phyloP scores from a whole-genome alignment of 805 yeast genomes.

The Metschnikowia hibisci region DNA sequence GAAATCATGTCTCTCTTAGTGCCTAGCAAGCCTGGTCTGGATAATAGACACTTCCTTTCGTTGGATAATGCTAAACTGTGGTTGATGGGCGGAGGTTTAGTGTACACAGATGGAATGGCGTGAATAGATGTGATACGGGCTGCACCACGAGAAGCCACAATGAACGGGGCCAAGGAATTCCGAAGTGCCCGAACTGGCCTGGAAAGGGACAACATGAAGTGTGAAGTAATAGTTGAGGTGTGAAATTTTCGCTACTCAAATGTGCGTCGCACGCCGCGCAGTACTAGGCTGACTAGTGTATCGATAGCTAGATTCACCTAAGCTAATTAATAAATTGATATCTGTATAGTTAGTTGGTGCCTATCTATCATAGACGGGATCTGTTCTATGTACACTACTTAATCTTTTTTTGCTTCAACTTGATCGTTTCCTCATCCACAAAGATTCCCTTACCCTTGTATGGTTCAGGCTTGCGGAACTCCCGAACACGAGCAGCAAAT shows the following conservation, averaged over 20 bases:
- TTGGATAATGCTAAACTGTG: constrained; percentile 70
- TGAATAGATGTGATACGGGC: constrained; percentile 49
- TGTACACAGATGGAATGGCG: constrained; percentile 46
- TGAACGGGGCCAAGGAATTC: constrained; percentile 3
- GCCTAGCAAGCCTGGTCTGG: constrained; percentile 81
- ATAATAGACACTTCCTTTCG: constrained; percentile 64
- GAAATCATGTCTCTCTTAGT: constrained; percentile 88
- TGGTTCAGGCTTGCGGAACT: constrained; percentile 93
- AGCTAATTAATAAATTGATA: background rate
- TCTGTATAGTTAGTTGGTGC: too few species aligned
- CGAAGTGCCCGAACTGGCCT: constrained; percentile 7
- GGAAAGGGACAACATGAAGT: constrained; percentile 10
- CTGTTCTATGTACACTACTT: constrained; percentile 46
- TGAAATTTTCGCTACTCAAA: background rate
- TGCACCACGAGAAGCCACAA: constrained; percentile 24
- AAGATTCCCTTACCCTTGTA: constrained; percentile 98
- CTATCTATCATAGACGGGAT: background rate
- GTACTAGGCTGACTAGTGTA: background rate
- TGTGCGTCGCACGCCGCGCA: constrained; percentile 8
- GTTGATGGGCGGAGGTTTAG: constrained; percentile 49
- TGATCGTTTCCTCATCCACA: constrained; percentile 86
- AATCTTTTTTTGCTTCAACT: constrained; percentile 87
- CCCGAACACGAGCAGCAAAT: constrained; percentile 85
- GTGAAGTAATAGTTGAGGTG: background rate
- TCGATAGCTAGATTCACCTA: background rate